Evolutionary conservation across 768 basidiomycete genomes (phyloP).

Genomic region (Cystofilobasidium macerans): DNA sequence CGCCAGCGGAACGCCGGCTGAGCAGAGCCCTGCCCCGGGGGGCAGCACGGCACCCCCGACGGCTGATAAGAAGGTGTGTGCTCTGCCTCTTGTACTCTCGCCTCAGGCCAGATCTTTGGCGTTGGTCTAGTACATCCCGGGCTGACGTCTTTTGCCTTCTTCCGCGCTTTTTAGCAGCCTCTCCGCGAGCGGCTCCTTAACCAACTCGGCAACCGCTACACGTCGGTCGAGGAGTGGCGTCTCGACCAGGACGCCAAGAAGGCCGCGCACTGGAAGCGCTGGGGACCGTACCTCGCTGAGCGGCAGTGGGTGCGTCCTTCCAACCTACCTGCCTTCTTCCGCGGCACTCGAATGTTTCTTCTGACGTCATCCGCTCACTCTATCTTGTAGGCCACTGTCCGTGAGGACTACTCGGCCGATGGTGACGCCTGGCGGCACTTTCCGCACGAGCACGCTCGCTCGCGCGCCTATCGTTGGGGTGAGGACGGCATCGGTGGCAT

Average conservation of each 20-base stretch:
- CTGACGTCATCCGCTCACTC: background rate
- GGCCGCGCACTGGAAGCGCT: conserved; percentile 90
- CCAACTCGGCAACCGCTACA: background rate
- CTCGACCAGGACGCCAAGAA: conserved; percentile 70
- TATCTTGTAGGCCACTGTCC: conserved; percentile 69
- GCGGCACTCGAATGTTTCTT: too few relatives aligned
- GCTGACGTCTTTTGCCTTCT: background rate
- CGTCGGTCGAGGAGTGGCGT: conserved; percentile 23
- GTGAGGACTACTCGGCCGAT: conserved; percentile 94
- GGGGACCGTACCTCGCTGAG: conserved; percentile 96
- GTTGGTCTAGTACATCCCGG: too few relatives aligned
- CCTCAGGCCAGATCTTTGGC: too few relatives aligned
- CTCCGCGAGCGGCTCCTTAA: conserved; percentile 28
- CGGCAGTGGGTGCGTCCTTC: conserved; percentile 75
- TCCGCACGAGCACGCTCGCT: conserved; percentile 71
- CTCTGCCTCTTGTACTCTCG: background rate
- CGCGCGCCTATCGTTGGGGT: conserved; percentile 91
- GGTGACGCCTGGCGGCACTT: conserved; percentile 88
- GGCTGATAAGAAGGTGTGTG: background rate
- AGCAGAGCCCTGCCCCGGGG: background rate
- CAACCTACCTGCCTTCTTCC: background rate
- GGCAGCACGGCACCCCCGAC: background rate
- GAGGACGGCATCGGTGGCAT: conserved; percentile 97
- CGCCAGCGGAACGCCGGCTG: background rate
- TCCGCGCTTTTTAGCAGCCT: background rate